Evolutionary conservation across 768 basidiomycete species (phyloP).

Genomic region (Termitomyces titanicus): DNA sequence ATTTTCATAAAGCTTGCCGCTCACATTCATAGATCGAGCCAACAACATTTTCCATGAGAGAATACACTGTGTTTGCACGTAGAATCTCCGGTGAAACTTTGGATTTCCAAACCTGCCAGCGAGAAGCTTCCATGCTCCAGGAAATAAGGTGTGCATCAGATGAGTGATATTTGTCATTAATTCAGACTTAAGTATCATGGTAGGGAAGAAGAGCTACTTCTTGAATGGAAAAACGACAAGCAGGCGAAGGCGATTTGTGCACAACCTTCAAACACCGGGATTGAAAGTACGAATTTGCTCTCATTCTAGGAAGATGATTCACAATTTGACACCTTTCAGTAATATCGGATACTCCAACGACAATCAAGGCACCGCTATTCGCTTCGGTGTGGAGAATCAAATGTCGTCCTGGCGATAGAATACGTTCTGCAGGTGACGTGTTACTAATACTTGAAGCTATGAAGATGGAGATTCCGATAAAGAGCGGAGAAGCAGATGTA

Average conservation of each 20-base stretch:
- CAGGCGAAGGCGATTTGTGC: not conserved
- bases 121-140: conserved; percentile 30
- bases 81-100: conserved; percentile 38
- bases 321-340: not conserved
- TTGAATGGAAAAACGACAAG: conserved; percentile 38
- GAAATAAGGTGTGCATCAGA: conserved; percentile 34
- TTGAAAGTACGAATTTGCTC: not conserved
- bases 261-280: not conserved
- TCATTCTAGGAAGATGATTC: not conserved
- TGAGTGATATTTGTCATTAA: not conserved
- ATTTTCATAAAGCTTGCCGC: conserved; percentile 33
- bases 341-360: not conserved
- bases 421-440: conserved; percentile 37
- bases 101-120: conserved; percentile 39
- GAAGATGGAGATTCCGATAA: conserved; percentile 59
- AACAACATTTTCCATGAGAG: conserved; percentile 48
- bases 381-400: conserved; percentile 52
- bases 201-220: conserved; percentile 41
- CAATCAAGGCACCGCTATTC: conserved; percentile 33
- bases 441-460: conserved; percentile 58
- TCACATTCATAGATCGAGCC: conserved; percentile 39
- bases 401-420: conserved; percentile 36
- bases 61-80: conserved; percentile 40
- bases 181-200: too few species aligned
- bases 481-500: conserved; percentile 39